Base-by-base conservation (phyloP, 169 alveolate species). In the Cryptosporidium meleagridis region DNA sequence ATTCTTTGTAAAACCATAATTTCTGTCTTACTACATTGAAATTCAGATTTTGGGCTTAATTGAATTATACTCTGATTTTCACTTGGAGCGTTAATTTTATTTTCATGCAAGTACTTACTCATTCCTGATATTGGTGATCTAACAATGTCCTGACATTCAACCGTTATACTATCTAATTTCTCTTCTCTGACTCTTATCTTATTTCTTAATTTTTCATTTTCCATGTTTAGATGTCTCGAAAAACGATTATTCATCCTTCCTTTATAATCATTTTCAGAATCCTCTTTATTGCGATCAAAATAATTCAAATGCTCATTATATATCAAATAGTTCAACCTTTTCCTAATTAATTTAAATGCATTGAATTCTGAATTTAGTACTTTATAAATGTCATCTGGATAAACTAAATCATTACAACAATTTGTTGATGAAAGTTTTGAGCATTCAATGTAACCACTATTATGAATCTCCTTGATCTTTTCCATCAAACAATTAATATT, bases 61-160 rank as follows among this genome's bases (percentile, higher is more conserved):
- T 29, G 33, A 26, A 59, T 16, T 35, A 39, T 37, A 5, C 12
- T 18, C 14, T 31, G 41, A n/a, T 65, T 39, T 21, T 35, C 33
- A 21, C 21, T 37, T 10, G 0, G 16, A 12, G 55, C 14, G 1
- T 7, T 65, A 9, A 37, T 2, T n/a, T 26, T 21, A 37, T 41
- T 73, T 53, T 2, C n/a, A 26, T 73, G 45, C 14, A 73, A 35
- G 51, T 73, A 73, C 37, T 73, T 73, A 26, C 70, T 73, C 45
- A 73, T 73, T 3, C 86, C 86, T 73, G 86, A 72, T 33, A 73
- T 73, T 59, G 86, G 86, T 9, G 70, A 73, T 14, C 45, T 59
- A 29, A 16, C 14, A n/a, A 65, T 55, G 1, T 73, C 52, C 1
- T 73, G 59, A 23, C n/a, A 53, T 51, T 73, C 86, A 18, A 53